Base-by-base conservation (phyloP, 106 monocot genomes). In the Dioscorea alata region DNA sequence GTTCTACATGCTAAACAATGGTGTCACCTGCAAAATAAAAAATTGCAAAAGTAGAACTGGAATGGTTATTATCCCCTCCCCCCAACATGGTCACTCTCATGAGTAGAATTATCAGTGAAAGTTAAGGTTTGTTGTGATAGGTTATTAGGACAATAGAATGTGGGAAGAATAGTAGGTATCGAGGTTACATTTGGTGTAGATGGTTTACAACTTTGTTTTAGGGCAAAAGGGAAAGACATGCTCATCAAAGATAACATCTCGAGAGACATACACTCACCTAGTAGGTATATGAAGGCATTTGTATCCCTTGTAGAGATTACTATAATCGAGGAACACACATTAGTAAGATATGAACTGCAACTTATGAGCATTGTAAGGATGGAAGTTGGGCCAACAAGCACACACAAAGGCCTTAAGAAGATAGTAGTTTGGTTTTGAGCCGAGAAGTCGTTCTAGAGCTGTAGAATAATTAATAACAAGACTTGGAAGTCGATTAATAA, bases 171-270 rank as follows among this genome's bases (percentile, higher is more conserved):
- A 60, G 2, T 20, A 23, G 20, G 13, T 2, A 23, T 19, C 9
- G 22, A 25, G 60, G n/a, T 23, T 21, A 23, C 8, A 22, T 21
- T 13, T 12, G 5, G 42, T 42, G 42, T 42, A 42, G 42, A 42
- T 42, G 42, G 42, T 42, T 42, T 42, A 42, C 42, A 42, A 42
- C 10, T 42, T 42, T 42, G 42, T 42, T 42, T 5, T 42, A 3
- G 42, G 42, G 42, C 18, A 54, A 54, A 54, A 54, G 1, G 73
- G 31, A 51, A 73, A 73, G 2, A 31, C 7, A 53, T 62, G 50
- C 28, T 73, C 73, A 18, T 64, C 28, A 51, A 64, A 73, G 1
- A 64, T 19, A 0, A 63, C 72, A 64, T 73, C 31, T 17, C 52
- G 0, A 12, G 51, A 51, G 6, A 73, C 19, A 28, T 64, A 52